Evolutionary conservation across 2,329 filamentous ascomycete genomes (phyloP).

Genomic region (Tolypocladium album): DNA sequence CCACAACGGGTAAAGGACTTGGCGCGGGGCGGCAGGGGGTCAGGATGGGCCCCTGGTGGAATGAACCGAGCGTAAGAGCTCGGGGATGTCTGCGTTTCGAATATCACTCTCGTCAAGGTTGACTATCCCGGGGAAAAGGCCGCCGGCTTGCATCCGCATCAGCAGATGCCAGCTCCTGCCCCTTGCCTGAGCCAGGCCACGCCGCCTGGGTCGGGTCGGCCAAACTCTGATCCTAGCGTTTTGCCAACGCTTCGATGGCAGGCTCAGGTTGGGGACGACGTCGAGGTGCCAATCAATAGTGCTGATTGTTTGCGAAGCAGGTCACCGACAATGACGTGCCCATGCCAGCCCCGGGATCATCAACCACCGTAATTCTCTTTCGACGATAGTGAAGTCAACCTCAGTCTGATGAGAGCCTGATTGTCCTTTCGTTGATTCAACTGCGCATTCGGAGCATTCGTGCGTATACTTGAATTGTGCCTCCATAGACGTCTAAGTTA

Average conservation of each 20-base stretch:
- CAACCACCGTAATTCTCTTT: too few species aligned
- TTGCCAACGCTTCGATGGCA: neutral
- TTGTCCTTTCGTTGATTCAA: too few species aligned
- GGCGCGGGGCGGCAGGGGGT: neutral
- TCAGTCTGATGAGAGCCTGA: too few species aligned
- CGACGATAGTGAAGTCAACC: too few species aligned
- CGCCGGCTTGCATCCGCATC: neutral
- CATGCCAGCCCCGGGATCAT: neutral
- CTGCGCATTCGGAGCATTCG: too few species aligned
- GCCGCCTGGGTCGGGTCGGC: neutral
- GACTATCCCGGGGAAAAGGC: neutral
- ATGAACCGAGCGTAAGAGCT: neutral
- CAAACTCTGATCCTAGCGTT: neutral
- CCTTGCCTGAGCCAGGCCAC: neutral
- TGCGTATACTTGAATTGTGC: too few species aligned
- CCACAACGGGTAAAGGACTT: neutral
- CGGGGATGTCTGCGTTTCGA: neutral
- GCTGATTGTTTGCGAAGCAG: neutral
- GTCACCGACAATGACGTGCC: neutral
- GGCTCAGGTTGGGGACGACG: neutral
- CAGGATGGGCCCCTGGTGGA: neutral
- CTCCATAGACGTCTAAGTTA: too few species aligned
- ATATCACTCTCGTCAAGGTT: neutral
- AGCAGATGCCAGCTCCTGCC: neutral
- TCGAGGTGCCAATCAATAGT: neutral